Percentiles rank a stretch among this genome's conserved stretches.
Evolutionary conservation across 176 grass and related monocot species (phyloP).

Genomic region (Cenchrus americanus): DNA sequence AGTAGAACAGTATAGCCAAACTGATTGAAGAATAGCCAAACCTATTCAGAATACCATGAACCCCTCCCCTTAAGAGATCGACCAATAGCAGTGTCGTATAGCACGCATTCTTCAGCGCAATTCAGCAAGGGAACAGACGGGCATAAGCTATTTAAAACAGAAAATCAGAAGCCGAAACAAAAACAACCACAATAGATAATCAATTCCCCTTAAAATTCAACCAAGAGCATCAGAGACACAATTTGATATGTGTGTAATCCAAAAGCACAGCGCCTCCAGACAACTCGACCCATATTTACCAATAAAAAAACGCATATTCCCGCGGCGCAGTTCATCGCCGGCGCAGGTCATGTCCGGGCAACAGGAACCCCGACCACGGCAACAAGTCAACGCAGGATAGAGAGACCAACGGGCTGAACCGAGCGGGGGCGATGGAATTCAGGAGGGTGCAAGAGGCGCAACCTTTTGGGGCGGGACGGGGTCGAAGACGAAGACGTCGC

Average conservation of each 20-base stretch:
- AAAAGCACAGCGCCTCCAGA: background rate
- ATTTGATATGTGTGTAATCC: conserved; percentile 26
- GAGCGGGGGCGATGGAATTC: background rate
- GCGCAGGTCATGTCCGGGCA: conserved; percentile 11
- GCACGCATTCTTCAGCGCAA: conserved; percentile 4
- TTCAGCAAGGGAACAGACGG: background rate
- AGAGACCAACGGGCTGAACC: background rate
- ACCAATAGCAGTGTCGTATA: conserved; percentile 12
- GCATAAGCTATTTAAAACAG: background rate
- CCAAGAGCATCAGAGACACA: background rate
- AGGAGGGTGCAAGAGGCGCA: conserved; percentile 36
- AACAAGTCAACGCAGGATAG: conserved; percentile 36
- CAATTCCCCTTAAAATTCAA: background rate
- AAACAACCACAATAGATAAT: background rate
- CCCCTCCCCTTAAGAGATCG: background rate
- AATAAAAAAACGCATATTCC: background rate
- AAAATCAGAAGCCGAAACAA: conserved; percentile 11
- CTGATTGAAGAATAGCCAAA: background rate
- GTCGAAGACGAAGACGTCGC: conserved; percentile 84
- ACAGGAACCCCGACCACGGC: background rate
- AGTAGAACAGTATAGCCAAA: background rate
- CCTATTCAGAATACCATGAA: background rate
- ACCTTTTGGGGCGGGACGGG: conserved; percentile 81
- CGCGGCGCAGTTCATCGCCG: background rate
- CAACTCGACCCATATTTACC: background rate